Evolutionary conservation across 176 grass and related monocot species (phyloP).

Genomic region (Elymus sibiricus): DNA sequence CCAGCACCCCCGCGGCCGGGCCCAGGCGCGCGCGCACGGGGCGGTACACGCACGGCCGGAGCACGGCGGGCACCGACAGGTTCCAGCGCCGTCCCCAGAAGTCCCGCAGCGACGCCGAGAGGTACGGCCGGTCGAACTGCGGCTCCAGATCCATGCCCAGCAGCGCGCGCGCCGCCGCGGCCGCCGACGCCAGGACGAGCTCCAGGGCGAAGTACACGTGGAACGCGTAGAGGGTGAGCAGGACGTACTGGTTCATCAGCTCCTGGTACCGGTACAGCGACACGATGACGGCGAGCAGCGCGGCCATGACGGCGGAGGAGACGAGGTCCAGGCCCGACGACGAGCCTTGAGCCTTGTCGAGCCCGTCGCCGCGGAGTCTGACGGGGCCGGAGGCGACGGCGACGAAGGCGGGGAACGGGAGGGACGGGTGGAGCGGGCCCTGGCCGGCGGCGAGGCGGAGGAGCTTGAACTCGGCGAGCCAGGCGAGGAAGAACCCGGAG

Average conservation of each 20-base stretch:
- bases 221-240: constrained; percentile 41
- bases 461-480: constrained; percentile 62
- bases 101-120: constrained; percentile 43
- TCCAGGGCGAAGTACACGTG: constrained; percentile 63
- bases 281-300: constrained; percentile 45
- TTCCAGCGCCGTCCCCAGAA: constrained; percentile 86
- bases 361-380: neutral
- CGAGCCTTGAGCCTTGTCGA: neutral
- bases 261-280: constrained; percentile 34
- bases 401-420: constrained; percentile 44
- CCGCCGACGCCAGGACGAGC: constrained; percentile 38
- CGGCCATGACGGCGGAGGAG: constrained; percentile 33
- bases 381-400: constrained; percentile 40
- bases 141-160: constrained; percentile 50
- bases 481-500: constrained; percentile 67
- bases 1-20: constrained; percentile 26
- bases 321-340: neutral
- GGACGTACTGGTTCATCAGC: constrained; percentile 14
- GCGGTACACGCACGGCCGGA: constrained; percentile 52
- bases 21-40: constrained; percentile 49
- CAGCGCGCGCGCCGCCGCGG: constrained; percentile 23
- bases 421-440: constrained; percentile 46
- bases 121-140: constrained; percentile 67
- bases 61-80: constrained; percentile 51
- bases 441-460: constrained; percentile 47